phyloP scores from a whole-genome alignment of 306 rosid species.

The Purshia tridentata region DNA sequence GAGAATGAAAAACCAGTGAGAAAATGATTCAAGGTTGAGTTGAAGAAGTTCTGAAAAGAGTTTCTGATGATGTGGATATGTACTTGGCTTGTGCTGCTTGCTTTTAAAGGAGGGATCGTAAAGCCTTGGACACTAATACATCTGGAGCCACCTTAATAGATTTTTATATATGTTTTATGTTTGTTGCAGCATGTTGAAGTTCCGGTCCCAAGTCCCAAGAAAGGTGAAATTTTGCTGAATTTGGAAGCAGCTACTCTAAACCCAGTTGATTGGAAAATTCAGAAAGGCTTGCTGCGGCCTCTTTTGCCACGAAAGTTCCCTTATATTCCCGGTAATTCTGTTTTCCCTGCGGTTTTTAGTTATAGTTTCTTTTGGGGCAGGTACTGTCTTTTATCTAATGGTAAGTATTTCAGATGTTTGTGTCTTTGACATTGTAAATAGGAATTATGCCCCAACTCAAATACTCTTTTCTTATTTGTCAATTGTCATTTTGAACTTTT shows the following conservation, averaged over 20 bases:
- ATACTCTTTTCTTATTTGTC: no score
- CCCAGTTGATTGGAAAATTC: conserved; percentile 79
- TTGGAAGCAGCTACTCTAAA: conserved; percentile 72
- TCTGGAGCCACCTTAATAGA: background rate
- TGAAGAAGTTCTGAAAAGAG: background rate
- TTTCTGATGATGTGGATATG: background rate
- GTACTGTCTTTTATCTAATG: no score
- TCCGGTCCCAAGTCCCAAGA: conserved; percentile 55
- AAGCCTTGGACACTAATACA: background rate
- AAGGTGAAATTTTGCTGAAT: conserved; percentile 64
- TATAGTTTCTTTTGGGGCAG: no score
- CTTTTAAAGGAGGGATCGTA: background rate
- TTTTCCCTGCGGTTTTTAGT: conserved; percentile 1
- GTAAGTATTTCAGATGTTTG: no score
- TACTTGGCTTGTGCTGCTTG: background rate
- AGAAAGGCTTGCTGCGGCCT: conserved; percentile 61
- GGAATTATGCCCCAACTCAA: no score
- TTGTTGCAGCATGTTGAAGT: conserved; percentile 59
- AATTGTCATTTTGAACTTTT: background rate
- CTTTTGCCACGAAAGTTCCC: conserved; percentile 66
- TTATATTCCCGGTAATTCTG: conserved; percentile 54
- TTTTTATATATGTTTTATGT: background rate
- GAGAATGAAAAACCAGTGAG: background rate
- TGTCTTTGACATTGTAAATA: no score
- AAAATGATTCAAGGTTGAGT: background rate